Evolutionary conservation across 768 basidiomycete genomes (phyloP), one percentile per base, ranked within the genome.

Genomic region (Calocera cornea): DNA sequence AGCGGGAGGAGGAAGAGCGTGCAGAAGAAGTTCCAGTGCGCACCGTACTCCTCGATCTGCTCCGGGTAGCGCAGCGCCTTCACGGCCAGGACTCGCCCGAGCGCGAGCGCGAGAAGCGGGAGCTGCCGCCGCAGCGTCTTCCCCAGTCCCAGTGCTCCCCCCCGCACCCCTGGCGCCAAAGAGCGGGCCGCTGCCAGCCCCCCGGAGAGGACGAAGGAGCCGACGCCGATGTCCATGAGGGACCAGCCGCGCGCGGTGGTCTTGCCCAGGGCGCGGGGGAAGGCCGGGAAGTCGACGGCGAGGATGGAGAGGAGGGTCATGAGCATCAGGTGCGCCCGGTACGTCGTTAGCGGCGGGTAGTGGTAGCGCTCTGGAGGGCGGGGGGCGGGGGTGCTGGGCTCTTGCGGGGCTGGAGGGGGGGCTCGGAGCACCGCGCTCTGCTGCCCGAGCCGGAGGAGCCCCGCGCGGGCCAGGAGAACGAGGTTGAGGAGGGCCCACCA

Each of bases 21-120:
- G 71, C 98, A 83, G 82, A 99, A 99, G 78, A 98, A 97, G 75
- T 98, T 98, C 97, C 97, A 99, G 72, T 98, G 95, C 0, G 86
- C 85, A 0, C 97, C 97, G 70, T 98, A 98, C 77, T 99, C 97
- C 0, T 94, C 88, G 66, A 89, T 87, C 68, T 98, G 97, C 79
- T 98, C 97, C 2, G 95, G 97, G 76, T 99, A 99, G 67, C 94
- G 91, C 0, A 87, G 85, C 12, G 90, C 92, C 76, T 99, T 98
- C 31, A 99, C 94, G 38, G 94, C 81, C 0, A 91, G 50, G 0
- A 97, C 86, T 2, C 97, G 81, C 0, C 91, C 73, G 0, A 95
- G 36, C 0, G 94, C 97, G 0, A 98, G 79, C 0, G 81, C 72
- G 11, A 93, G 79, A 50, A 95, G 74, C 0, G 92, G 91, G 0